phyloP scores from a whole-genome alignment of 306 rosid species.

The Begonia peltatifolia region DNA sequence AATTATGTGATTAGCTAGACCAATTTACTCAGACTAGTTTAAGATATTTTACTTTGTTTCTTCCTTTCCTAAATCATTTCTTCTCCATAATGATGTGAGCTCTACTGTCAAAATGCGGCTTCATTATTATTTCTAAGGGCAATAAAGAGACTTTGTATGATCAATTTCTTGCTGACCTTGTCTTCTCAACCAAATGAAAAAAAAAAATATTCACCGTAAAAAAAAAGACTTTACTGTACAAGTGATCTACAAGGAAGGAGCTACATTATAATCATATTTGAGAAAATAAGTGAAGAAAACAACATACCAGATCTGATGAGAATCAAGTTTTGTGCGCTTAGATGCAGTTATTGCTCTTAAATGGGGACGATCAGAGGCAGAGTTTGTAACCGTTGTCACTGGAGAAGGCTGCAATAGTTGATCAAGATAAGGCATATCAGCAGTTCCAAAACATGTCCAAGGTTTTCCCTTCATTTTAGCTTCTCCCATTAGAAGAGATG shows the following conservation, averaged over 20 bases:
- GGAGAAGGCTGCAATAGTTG: slow-evolving; percentile 87
- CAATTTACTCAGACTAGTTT: too few species aligned
- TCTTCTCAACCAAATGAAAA: neutral
- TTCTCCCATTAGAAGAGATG: slow-evolving; percentile 83
- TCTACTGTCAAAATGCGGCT: neutral
- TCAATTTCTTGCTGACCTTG: too few species aligned
- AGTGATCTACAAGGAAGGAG: slow-evolving; percentile 6
- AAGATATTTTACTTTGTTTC: too few species aligned
- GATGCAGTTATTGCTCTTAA: slow-evolving; percentile 93
- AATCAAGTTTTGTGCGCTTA: slow-evolving; percentile 67
- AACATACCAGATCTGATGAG: slow-evolving; percentile 76
- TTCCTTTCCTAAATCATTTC: too few species aligned
- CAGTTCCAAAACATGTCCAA: slow-evolving; percentile 88
- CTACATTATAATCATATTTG: neutral
- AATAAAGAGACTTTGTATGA: too few species aligned
- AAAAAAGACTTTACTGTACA: neutral
- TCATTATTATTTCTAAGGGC: neutral
- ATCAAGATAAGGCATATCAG: slow-evolving; percentile 94
- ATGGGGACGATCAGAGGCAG: slow-evolving; percentile 70
- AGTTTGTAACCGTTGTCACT: slow-evolving; percentile 64
- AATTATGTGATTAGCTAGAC: too few species aligned
- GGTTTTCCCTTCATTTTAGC: slow-evolving; percentile 83
- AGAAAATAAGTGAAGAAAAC: slow-evolving; percentile 3
- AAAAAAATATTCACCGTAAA: neutral
- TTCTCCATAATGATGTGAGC: neutral